Conservation (phyloP, 768 basidiomycete species). For the Pilatotrama ljubarskyi region DNA sequence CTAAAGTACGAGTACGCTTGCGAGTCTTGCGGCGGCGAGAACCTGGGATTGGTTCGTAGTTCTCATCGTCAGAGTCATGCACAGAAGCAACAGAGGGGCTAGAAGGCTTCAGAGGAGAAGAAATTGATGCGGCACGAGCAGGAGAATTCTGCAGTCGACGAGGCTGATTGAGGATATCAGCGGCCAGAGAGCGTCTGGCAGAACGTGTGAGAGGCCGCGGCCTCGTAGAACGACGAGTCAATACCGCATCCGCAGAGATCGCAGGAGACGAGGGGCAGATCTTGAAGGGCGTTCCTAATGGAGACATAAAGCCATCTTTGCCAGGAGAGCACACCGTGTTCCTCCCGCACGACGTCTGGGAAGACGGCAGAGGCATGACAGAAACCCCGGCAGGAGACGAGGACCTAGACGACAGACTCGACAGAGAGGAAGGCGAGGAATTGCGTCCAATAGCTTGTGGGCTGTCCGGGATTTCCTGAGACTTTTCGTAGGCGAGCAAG, state of each 20-base stretch:
- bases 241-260: not conserved
- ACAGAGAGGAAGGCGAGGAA: constrained; percentile 20
- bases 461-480: constrained; percentile 11
- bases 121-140: not conserved
- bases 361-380: constrained; percentile 5
- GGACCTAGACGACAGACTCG: constrained; percentile 20
- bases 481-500: constrained; percentile 16
- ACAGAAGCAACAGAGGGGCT: constrained; percentile 1
- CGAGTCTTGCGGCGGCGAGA: not conserved
- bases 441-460: not conserved
- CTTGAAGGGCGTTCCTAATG: constrained; percentile 8
- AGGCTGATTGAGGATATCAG: constrained; percentile 9
- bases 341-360: constrained; percentile 10
- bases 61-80: constrained; percentile 14
- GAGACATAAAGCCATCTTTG: not conserved
- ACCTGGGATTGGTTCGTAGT: constrained; percentile 6
- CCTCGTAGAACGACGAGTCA: not conserved
- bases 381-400: constrained; percentile 14
- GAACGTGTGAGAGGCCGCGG: not conserved
- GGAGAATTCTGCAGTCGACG: not conserved
- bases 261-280: not conserved
- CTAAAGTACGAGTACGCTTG: not conserved
- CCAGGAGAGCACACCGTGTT: constrained; percentile 1
- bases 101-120: constrained; percentile 1
- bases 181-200: not conserved